Evolutionary conservation across 129 eudicot genomes (phyloP).

Genomic region (Escallonia rubra): DNA sequence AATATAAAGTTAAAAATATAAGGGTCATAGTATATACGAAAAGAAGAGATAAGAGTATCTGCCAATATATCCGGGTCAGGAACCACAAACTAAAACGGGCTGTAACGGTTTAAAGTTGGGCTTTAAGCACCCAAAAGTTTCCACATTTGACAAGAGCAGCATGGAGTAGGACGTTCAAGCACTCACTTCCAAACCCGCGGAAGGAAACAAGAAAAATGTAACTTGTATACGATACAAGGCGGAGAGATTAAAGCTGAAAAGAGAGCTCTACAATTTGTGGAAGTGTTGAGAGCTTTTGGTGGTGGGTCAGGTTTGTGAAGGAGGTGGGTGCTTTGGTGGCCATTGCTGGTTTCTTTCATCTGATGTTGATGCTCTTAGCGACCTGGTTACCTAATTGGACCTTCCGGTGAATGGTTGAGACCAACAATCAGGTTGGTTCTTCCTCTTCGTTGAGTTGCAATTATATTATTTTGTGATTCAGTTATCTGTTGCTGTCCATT

Average conservation of each 20-base stretch:
- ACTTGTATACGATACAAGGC: no score
- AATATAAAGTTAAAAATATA: no score
- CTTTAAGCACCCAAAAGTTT: no score
- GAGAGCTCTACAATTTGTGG: not conserved
- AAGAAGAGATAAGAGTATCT: no score
- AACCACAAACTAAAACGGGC: no score
- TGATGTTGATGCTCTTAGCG: slow-evolving; percentile 17
- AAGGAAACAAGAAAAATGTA: not conserved
- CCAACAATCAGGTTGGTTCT: slow-evolving; percentile 26
- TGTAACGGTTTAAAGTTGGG: no score
- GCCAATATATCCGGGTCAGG: no score
- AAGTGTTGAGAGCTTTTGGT: slow-evolving; percentile 12
- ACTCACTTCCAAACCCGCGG: no score
- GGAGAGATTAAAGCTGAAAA: not conserved
- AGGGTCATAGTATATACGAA: no score
- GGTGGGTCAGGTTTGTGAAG: slow-evolving; percentile 19
- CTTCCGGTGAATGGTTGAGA: slow-evolving; percentile 26
- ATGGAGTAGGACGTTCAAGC: no score
- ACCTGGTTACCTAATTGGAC: not conserved
- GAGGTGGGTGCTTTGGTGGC: slow-evolving; percentile 15
- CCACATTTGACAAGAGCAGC: no score
- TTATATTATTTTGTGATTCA: no score
- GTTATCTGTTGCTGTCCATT: slow-evolving; percentile 9
- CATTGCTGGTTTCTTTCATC: slow-evolving; percentile 20
- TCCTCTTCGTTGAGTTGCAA: slow-evolving; percentile 8